Conservation (phyloP, 169 alveolate species). For the Perkinsus marinus region DNA sequence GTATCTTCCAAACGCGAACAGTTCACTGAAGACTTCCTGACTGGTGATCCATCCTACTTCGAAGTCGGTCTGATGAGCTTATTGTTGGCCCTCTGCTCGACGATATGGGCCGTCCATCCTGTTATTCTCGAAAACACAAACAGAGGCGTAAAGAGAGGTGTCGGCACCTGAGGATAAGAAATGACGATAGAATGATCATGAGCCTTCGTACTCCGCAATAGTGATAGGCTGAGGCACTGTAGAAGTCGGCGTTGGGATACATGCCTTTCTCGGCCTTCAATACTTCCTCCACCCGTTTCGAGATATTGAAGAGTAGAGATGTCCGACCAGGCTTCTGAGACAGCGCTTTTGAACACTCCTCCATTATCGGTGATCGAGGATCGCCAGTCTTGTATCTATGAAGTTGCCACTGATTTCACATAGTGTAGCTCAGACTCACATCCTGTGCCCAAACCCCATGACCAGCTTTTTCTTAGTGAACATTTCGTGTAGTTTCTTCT, state of each 20-base stretch:
- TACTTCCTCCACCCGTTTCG: conserved; percentile 39
- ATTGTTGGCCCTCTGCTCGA: conserved; percentile 51
- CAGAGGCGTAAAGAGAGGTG: conserved; percentile 50
- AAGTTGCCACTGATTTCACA: neutral
- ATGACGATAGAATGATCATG: neutral
- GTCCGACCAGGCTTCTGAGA: conserved; percentile 26
- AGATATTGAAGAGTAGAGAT: conserved; percentile 23
- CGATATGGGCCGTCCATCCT: conserved; percentile 59
- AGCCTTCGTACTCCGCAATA: conserved; percentile 19
- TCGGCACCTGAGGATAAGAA: conserved; percentile 19
- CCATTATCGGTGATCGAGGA: conserved; percentile 55
- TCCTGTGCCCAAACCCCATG: conserved; percentile 69
- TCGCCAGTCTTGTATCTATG: conserved; percentile 51
- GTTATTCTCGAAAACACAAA: conserved; percentile 57
- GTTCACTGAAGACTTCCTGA: no score
- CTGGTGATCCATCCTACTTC: conserved; percentile 23
- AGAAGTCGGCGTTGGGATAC: conserved; percentile 64
- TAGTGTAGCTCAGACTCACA: neutral
- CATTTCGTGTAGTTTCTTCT: conserved; percentile 28
- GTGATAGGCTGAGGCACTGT: conserved; percentile 49
- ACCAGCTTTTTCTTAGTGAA: conserved; percentile 33
- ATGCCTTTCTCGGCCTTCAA: conserved; percentile 43
- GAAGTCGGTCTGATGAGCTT: conserved; percentile 46
- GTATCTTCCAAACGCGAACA: neutral
- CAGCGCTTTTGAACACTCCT: conserved; percentile 28